These are phyloP conservation scores for Zygosaccharomyces sapae DNA, from an alignment of 1,139 yeast genomes.

Conservation along the genomic window DNA sequence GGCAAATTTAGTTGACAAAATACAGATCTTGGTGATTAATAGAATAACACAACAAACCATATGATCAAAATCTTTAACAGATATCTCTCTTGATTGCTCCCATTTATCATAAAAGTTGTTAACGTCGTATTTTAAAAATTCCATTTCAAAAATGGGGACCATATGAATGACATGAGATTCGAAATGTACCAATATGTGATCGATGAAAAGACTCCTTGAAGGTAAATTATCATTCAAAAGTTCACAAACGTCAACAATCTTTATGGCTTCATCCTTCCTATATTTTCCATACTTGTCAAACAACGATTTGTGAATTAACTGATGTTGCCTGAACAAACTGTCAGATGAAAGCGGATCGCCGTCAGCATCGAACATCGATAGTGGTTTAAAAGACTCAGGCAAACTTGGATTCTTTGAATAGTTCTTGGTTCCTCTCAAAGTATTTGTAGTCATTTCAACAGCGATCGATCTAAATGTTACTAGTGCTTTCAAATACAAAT, in stretches of 20 bases:
- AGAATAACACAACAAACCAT: slow-evolving; percentile 25
- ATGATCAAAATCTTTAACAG: slow-evolving; percentile 26
- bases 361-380: slow-evolving; percentile 26
- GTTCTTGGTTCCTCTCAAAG: slow-evolving; percentile 14
- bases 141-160: slow-evolving; percentile 28
- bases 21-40: slow-evolving; percentile 25
- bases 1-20: slow-evolving; percentile 27
- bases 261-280: slow-evolving; percentile 20
- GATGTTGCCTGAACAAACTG: slow-evolving; percentile 16
- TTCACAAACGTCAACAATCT: slow-evolving; percentile 13
- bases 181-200: slow-evolving; percentile 25
- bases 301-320: slow-evolving; percentile 24
- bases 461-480: slow-evolving; percentile 26
- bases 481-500: slow-evolving; percentile 26
- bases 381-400: slow-evolving; percentile 26
- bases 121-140: slow-evolving; percentile 18
- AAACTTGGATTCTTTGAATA: slow-evolving; percentile 17
- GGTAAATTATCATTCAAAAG: slow-evolving; percentile 20
- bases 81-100: slow-evolving; percentile 14
- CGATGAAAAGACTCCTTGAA: slow-evolving; percentile 17
- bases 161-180: slow-evolving; percentile 20
- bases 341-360: slow-evolving; percentile 18
- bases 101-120: slow-evolving; percentile 18
- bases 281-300: slow-evolving; percentile 30
- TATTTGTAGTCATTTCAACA: slow-evolving; percentile 21